Conservation (phyloP, 2,329 filamentous ascomycete genomes). For the Phaeosphaeriaceae sp. region DNA sequence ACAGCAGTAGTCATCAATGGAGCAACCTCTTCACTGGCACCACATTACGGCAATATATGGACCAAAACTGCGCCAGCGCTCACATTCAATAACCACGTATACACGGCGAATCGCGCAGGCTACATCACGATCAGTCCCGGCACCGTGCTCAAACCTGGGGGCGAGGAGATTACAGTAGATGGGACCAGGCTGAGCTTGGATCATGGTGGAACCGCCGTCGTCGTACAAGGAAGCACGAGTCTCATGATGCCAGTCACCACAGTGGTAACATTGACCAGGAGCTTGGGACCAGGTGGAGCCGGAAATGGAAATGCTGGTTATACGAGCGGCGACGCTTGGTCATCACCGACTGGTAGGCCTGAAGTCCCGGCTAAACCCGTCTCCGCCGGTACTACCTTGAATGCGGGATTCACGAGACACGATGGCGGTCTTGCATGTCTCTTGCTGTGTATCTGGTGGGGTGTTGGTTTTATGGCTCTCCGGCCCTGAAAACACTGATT, state of each 20-base stretch:
- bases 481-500: not conserved
- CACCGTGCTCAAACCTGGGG: slow-evolving; percentile 47
- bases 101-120: slow-evolving; percentile 53
- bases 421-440: not conserved
- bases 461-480: slow-evolving; percentile 4
- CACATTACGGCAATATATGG: slow-evolving; percentile 24
- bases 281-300: slow-evolving; percentile 1
- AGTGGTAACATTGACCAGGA: slow-evolving; percentile 24
- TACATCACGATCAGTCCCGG: slow-evolving; percentile 51
- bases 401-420: not conserved
- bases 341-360: not conserved
- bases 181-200: slow-evolving; percentile 43
- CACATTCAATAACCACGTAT: slow-evolving; percentile 44
- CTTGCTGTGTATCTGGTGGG: slow-evolving; percentile 3
- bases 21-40: slow-evolving; percentile 26
- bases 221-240: slow-evolving; percentile 34
- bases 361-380: slow-evolving; percentile 3
- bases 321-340: slow-evolving; percentile 4
- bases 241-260: slow-evolving; percentile 28
- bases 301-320: slow-evolving; percentile 5
- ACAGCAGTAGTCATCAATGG: slow-evolving; percentile 47
- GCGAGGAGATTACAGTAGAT: slow-evolving; percentile 40
- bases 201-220: slow-evolving; percentile 32
- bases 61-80: slow-evolving; percentile 40
- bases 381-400: slow-evolving; percentile 1